Conservation (phyloP, 371 early-diverging fungal genomes). For the Syncephalastrum monosporum region DNA sequence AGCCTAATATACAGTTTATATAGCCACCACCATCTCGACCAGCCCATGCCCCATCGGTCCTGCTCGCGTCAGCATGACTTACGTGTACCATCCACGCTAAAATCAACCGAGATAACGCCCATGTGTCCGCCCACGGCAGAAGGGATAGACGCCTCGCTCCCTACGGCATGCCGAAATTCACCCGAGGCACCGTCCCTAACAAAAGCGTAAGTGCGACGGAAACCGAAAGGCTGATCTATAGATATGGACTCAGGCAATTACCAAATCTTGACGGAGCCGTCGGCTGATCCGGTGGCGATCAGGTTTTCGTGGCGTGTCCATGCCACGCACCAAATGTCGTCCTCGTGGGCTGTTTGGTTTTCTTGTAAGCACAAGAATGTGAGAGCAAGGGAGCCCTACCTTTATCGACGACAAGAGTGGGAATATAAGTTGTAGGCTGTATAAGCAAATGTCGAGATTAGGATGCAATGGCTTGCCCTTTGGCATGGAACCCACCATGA, state of each 20-base stretch:
- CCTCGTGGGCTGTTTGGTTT: conserved; percentile 66
- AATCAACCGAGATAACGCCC: conserved; percentile 78
- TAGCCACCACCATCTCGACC: no score
- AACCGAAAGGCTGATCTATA: no score
- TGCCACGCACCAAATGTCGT: conserved; percentile 81
- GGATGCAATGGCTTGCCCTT: no score
- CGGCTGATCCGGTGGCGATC: conserved; percentile 77
- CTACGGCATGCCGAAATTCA: conserved; percentile 34
- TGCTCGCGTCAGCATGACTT: conserved; percentile 8
- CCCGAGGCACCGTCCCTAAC: conserved; percentile 68
- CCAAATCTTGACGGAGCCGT: conserved; percentile 80
- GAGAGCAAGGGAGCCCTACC: conserved; percentile 30
- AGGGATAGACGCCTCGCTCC: no score
- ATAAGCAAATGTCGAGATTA: background rate
- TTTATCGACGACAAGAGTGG: conserved; percentile 52
- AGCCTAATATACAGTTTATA: conserved; percentile 40
- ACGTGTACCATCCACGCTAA: conserved; percentile 64
- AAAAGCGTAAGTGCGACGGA: no score
- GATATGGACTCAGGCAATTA: conserved; percentile 14
- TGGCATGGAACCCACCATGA: no score
- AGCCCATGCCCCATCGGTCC: no score
- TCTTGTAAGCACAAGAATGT: no score
- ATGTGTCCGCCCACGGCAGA: conserved; percentile 69
- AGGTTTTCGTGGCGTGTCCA: conserved; percentile 68
- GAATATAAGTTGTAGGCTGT: conserved; percentile 64